These are phyloP conservation scores for Fomitiporia mediterranea DNA, from an alignment of 1,284 basidiomycete species.

Conservation along the genomic window DNA sequence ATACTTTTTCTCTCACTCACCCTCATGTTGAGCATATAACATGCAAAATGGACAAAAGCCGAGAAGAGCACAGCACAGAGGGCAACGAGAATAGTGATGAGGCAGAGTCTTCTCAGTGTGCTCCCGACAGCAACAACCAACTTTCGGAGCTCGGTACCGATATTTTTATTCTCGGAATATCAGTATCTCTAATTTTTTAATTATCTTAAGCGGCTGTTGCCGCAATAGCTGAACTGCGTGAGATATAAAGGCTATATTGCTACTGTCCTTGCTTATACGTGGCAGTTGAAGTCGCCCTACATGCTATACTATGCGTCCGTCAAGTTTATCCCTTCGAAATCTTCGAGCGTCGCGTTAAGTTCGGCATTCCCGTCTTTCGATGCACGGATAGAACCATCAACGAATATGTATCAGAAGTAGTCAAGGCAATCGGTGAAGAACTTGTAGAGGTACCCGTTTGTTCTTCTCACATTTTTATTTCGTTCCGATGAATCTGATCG, in stretches of 20 bases:
- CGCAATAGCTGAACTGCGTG: conserved; percentile 7
- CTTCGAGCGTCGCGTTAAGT: conserved; percentile 84
- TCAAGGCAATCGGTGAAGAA: conserved; percentile 74
- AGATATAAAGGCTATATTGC: background rate
- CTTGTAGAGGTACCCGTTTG: conserved; percentile 36
- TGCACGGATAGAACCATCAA: conserved; percentile 85
- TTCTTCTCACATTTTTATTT: background rate
- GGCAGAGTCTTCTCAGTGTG: background rate
- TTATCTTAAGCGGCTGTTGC: background rate
- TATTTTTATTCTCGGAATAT: background rate
- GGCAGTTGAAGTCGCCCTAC: conserved; percentile 90
- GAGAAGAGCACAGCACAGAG: background rate
- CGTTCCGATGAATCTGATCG: background rate
- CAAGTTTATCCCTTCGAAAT: conserved; percentile 86
- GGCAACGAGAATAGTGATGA: background rate
- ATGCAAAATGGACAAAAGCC: background rate
- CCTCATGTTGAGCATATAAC: too few relatives aligned
- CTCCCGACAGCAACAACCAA: background rate
- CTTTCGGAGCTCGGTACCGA: too few relatives aligned
- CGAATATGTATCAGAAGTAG: conserved; percentile 80
- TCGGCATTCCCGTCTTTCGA: conserved; percentile 86
- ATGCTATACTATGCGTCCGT: conserved; percentile 87
- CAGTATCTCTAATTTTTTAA: background rate
- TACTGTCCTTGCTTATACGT: background rate
- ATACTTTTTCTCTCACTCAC: too few relatives aligned